A percentile compares a stretch with the other conserved stretches of the same genome.
These are phyloP conservation scores for Alternaria sp. DNA, from an alignment of 2,329 filamentous ascomycete genomes.

Conservation along the genomic window DNA sequence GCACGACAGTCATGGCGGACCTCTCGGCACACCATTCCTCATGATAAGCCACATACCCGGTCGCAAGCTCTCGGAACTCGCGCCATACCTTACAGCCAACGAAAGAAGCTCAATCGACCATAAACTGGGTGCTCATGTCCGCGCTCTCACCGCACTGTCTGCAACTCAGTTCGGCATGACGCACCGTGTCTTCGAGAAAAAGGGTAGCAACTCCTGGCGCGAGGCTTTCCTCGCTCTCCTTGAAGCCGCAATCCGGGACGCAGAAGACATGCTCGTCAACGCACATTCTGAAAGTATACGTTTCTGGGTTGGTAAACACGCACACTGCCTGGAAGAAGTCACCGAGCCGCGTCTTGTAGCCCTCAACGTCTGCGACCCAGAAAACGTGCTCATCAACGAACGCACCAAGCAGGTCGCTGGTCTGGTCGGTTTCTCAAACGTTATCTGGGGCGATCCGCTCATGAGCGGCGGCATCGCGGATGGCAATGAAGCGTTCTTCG, in stretches of 20 bases:
- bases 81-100: conserved; percentile 43
- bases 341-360: conserved; percentile 62
- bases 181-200: conserved; percentile 57
- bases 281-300: conserved; percentile 65
- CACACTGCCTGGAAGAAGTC: conserved; percentile 59
- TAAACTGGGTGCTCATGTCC: conserved; percentile 53
- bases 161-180: conserved; percentile 62
- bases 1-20: conserved; percentile 44
- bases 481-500: conserved; percentile 53
- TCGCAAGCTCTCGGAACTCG: conserved; percentile 44
- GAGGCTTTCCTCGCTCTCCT: conserved; percentile 62
- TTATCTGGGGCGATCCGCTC: conserved; percentile 65
- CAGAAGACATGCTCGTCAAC: conserved; percentile 66
- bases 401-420: conserved; percentile 59
- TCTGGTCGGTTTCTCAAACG: conserved; percentile 62
- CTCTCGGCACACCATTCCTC: conserved; percentile 46
- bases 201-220: conserved; percentile 61
- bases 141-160: conserved; percentile 56
- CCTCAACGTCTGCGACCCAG: conserved; percentile 58
- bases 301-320: conserved; percentile 57
- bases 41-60: conserved; percentile 48
- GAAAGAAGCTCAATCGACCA: conserved; percentile 53
- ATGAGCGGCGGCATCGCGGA: conserved; percentile 59
- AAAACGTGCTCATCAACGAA: conserved; percentile 62
- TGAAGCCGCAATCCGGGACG: conserved; percentile 64